These are phyloP conservation scores for Gomphus sp. DNA, from an alignment of 1,284 basidiomycete genomes.

Conservation along the genomic window DNA sequence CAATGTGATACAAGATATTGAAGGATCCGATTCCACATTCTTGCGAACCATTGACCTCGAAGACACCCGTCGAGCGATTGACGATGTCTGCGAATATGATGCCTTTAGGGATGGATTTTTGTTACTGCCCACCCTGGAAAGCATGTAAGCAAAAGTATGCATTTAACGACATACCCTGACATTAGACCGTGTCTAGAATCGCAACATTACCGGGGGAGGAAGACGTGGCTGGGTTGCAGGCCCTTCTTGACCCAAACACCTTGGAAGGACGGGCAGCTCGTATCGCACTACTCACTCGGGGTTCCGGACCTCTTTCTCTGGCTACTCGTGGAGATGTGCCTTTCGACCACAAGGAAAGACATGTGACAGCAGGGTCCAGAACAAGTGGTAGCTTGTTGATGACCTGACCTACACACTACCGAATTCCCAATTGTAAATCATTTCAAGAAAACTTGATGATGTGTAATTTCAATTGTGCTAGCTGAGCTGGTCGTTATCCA, in stretches of 20 bases:
- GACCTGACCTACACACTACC: neutral
- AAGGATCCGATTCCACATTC: constrained; percentile 19
- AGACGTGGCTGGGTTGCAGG: constrained; percentile 21
- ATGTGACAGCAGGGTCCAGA: neutral
- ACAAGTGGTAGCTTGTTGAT: neutral
- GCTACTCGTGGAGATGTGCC: constrained; percentile 8
- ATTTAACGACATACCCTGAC: neutral
- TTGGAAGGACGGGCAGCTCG: constrained; percentile 22
- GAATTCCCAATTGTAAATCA: neutral
- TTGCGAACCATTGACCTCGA: constrained; percentile 20
- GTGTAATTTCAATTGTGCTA: too few species aligned
- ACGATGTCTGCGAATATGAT: constrained; percentile 26
- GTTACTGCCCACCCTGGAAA: constrained; percentile 25
- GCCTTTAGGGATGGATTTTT: constrained; percentile 26
- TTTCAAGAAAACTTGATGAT: neutral
- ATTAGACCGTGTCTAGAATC: constrained; percentile 4
- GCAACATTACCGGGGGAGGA: constrained; percentile 26
- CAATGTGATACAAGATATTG: constrained; percentile 16
- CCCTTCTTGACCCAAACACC: constrained; percentile 23
- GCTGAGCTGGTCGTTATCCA: too few species aligned
- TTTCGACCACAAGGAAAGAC: neutral
- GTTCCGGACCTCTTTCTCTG: constrained; percentile 16
- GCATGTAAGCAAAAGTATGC: constrained; percentile 19
- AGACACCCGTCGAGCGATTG: constrained; percentile 21
- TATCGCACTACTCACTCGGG: constrained; percentile 24